phyloP scores from a whole-genome alignment of 306 rosid species.

The Cicer cuneatum region DNA sequence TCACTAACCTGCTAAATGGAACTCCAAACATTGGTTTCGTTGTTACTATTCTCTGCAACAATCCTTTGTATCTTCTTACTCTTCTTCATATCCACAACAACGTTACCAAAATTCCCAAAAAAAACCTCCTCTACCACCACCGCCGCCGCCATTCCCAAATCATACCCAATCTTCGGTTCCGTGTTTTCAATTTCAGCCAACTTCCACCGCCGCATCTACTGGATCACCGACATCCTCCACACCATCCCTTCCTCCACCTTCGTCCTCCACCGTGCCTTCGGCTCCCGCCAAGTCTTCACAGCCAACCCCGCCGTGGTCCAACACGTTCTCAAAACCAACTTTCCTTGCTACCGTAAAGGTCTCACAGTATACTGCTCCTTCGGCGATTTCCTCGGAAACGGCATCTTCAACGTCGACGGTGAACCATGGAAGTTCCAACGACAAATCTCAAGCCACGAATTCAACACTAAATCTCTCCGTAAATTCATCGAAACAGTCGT shows the following conservation, averaged over 20 bases:
- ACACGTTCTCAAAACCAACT: conserved; percentile 69
- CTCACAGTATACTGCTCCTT: background rate
- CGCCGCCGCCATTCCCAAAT: conserved; percentile 50
- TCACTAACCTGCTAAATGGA: conserved; percentile 31
- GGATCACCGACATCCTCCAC: conserved; percentile 65
- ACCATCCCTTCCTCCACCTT: conserved; percentile 61
- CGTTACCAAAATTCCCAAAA: background rate
- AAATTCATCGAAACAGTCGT: conserved; percentile 69
- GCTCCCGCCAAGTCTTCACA: conserved; percentile 54
- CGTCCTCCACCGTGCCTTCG: conserved; percentile 53
- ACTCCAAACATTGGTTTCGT: background rate
- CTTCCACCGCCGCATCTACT: conserved; percentile 53
- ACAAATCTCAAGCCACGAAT: conserved; percentile 62
- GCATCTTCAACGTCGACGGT: conserved; percentile 68
- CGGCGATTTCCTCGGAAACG: conserved; percentile 69
- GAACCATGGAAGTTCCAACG: conserved; percentile 68
- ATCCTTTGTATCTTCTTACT: conserved; percentile 21
- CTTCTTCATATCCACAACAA: conserved; percentile 21
- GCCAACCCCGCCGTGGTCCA: conserved; percentile 69
- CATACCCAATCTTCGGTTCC: conserved; percentile 68
- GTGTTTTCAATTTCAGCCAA: conserved; percentile 48
- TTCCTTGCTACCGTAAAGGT: conserved; percentile 65
- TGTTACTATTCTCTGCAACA: conserved; percentile 25
- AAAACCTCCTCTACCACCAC: background rate
- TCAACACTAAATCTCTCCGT: conserved; percentile 58